Evolutionary conservation across 2,329 filamentous ascomycete genomes (phyloP).

Genomic region (Chaetothyriales sp.): DNA sequence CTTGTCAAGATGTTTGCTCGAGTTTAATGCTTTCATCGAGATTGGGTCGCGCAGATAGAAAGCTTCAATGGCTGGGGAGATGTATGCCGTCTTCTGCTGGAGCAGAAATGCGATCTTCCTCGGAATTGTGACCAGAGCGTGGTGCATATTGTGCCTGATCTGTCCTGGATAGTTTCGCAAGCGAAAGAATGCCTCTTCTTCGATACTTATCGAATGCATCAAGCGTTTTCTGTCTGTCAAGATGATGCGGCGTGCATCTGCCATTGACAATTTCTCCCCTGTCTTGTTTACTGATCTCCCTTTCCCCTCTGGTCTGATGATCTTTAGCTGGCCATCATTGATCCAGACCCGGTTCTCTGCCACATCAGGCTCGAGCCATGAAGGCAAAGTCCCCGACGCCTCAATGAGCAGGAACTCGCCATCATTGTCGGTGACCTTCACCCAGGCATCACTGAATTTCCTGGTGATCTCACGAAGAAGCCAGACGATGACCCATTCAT

Average conservation of each 20-base stretch:
- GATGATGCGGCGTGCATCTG: conserved; percentile 50
- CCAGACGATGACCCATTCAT: conserved; percentile 95
- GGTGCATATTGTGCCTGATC: conserved; percentile 61
- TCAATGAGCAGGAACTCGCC: conserved; percentile 93
- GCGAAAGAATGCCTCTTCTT: conserved; percentile 82
- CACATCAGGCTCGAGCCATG: conserved; percentile 83
- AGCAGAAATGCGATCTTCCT: conserved; percentile 69
- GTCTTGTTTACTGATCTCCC: conserved; percentile 26
- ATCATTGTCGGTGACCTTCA: conserved; percentile 70
- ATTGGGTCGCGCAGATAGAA: conserved; percentile 85
- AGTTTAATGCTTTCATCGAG: conserved; percentile 52
- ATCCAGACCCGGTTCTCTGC: conserved; percentile 85
- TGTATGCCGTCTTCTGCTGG: conserved; percentile 56
- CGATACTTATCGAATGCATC: conserved; percentile 57
- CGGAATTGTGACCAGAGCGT: conserved; percentile 57
- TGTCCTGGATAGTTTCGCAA: conserved; percentile 68
- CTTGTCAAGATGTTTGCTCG: conserved; percentile 32
- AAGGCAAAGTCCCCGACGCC: conserved; percentile 71
- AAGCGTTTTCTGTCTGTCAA: conserved; percentile 41
- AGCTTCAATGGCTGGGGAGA: conserved; percentile 72
- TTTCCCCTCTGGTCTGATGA: conserved; percentile 48
- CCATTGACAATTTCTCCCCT: conserved; percentile 40
- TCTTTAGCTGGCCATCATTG: conserved; percentile 55
- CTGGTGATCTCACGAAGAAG: conserved; percentile 67
- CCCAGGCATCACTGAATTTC: conserved; percentile 59